These are phyloP conservation scores for Venturia effusa DNA, from an alignment of 2,329 filamentous ascomycete species.

Conservation along the genomic window DNA sequence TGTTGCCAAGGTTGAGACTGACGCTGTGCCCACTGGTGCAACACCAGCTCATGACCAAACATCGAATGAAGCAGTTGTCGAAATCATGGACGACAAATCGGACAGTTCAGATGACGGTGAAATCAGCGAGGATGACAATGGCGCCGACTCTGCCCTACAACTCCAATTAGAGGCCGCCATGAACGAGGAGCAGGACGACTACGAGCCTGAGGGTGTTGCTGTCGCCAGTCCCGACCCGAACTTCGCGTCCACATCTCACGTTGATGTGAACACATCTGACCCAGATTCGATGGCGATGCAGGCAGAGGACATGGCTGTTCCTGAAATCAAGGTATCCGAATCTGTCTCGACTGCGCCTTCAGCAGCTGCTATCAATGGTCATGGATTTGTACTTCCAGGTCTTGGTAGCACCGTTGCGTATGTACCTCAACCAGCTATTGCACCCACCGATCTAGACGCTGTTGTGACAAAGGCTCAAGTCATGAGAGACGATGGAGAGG, in stretches of 20 bases:
- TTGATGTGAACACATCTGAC: not conserved
- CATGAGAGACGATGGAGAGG: conserved; percentile 6
- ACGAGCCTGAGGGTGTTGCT: not conserved
- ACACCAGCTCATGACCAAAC: not conserved
- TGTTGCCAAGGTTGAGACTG: not conserved
- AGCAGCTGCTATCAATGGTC: not conserved
- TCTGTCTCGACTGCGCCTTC: not conserved
- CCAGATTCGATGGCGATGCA: not conserved
- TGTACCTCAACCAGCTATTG: not conserved
- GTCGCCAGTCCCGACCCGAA: not conserved
- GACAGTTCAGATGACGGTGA: not conserved
- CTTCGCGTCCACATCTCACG: not conserved
- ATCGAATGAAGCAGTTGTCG: not conserved
- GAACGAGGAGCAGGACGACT: not conserved
- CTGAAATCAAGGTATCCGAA: not conserved
- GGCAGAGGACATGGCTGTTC: not conserved
- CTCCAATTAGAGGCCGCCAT: not conserved
- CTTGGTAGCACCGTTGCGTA: conserved; percentile 1
- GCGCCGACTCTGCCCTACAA: not conserved
- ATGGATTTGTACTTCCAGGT: not conserved
- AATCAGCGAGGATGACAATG: not conserved
- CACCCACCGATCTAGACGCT: not conserved
- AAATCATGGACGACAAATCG: not conserved
- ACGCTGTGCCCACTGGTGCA: not conserved
- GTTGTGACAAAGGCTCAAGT: not conserved